Conservation (phyloP, 2,329 filamentous ascomycete species). For the Microdochium trichocladiopsis region DNA sequence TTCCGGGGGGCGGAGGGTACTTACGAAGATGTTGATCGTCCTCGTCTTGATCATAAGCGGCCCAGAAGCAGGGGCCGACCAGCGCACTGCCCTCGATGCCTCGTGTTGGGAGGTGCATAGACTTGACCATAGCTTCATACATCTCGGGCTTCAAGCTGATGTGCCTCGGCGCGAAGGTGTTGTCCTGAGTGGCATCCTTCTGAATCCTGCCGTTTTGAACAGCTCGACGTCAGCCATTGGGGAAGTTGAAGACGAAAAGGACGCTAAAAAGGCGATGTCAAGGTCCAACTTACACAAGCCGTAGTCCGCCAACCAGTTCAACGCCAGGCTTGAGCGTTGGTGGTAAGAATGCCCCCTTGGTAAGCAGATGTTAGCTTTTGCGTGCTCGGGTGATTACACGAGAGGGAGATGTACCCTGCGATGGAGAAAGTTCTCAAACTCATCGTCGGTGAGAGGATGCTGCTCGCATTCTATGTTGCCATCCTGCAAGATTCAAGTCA, state of each 20-base stretch:
- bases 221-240: conserved; percentile 5
- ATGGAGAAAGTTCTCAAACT: conserved; percentile 51
- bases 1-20: conserved; percentile 12
- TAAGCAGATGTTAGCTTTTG: not conserved
- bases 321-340: conserved; percentile 33
- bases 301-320: conserved; percentile 40
- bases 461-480: conserved; percentile 28
- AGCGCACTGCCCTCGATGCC: conserved; percentile 51
- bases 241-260: too few relatives aligned
- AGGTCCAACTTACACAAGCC: conserved; percentile 40
- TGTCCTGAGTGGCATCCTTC: conserved; percentile 44
- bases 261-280: too few relatives aligned
- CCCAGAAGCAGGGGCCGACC: conserved; percentile 60
- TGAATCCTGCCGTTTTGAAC: conserved; percentile 35
- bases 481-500: conserved; percentile 1
- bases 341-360: conserved; percentile 45
- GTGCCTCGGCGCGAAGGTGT: conserved; percentile 50
- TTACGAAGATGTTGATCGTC: conserved; percentile 49
- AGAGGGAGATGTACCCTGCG: conserved; percentile 32
- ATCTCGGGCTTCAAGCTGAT: conserved; percentile 42
- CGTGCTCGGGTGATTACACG: not conserved
- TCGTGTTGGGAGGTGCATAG: conserved; percentile 45
- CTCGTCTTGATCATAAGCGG: conserved; percentile 47
- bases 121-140: conserved; percentile 50
- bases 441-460: conserved; percentile 42